A percentile compares a stretch with the other conserved stretches of the same genome.
These are phyloP conservation scores for Cicer chorassanicum DNA, from an alignment of 306 rosid species.

Conservation along the genomic window DNA sequence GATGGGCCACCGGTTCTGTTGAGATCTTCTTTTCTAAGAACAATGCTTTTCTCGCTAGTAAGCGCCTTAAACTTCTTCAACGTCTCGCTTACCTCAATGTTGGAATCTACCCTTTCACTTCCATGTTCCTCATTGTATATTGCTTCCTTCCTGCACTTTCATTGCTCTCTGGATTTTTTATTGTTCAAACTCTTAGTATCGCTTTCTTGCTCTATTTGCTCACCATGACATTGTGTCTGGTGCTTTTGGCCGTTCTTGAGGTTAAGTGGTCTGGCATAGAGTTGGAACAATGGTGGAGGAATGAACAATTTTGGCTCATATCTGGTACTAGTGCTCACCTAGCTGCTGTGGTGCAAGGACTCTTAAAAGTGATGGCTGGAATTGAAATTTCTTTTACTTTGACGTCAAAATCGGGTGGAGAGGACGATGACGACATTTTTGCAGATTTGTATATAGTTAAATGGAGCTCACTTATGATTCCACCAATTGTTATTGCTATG, in stretches of 20 bases:
- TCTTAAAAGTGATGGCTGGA: constrained; percentile 58
- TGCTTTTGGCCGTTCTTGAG: constrained; percentile 47
- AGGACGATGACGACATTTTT: constrained; percentile 46
- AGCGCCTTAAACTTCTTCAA: constrained; percentile 50
- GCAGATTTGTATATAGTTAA: constrained; percentile 62
- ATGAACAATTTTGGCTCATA: constrained; percentile 64
- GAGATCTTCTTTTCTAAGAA: constrained; percentile 63
- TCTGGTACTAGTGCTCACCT: constrained; percentile 62
- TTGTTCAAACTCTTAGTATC: constrained; percentile 52
- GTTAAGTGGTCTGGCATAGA: constrained; percentile 59
- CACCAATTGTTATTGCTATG: constrained; percentile 59
- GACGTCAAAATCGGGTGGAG: constrained; percentile 50
- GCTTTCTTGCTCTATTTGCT: constrained; percentile 58
- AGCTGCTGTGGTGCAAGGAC: constrained; percentile 60
- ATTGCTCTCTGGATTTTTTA: constrained; percentile 52
- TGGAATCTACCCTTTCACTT: constrained; percentile 64
- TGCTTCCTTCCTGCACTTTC: constrained; percentile 69
- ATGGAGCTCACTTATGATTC: constrained; percentile 59
- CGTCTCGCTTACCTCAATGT: constrained; percentile 60
- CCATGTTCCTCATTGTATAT: constrained; percentile 56
- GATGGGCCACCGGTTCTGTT: constrained; percentile 70
- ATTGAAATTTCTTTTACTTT: constrained; percentile 62
- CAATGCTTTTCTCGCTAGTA: constrained; percentile 53
- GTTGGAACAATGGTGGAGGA: constrained; percentile 67
- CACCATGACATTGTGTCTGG: constrained; percentile 51